Conservation (phyloP, 2,329 filamentous ascomycete species). For the Parastagonospora avenae region DNA sequence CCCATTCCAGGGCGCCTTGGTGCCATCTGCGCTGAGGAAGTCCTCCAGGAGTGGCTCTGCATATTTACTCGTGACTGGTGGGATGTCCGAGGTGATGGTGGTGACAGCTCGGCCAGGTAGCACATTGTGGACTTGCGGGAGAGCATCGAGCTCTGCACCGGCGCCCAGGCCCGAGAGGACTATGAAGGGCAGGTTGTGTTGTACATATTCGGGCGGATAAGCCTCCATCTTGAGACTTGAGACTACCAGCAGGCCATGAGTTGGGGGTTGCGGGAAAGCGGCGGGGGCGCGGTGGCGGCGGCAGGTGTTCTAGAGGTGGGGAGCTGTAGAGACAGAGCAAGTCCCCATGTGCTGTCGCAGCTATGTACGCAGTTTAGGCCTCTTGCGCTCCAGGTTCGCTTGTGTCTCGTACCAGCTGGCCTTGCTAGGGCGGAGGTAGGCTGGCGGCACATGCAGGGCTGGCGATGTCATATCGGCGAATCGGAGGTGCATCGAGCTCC, state of each 20-base stretch:
- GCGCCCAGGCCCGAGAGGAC: constrained; percentile 74
- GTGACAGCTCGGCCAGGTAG: constrained; percentile 56
- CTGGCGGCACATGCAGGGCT: too few relatives aligned
- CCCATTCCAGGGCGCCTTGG: constrained; percentile 69
- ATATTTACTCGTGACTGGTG: constrained; percentile 67
- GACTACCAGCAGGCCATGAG: constrained; percentile 37
- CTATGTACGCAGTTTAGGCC: too few relatives aligned
- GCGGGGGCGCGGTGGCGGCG: too few relatives aligned
- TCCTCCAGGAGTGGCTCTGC: constrained; percentile 69
- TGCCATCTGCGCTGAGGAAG: constrained; percentile 69
- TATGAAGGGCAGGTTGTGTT: constrained; percentile 85
- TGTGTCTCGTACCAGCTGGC: too few relatives aligned
- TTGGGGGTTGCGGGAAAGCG: background rate
- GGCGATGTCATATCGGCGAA: too few relatives aligned
- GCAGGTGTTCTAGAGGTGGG: too few relatives aligned
- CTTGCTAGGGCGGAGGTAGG: too few relatives aligned
- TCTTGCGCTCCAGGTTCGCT: too few relatives aligned
- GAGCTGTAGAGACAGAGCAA: too few relatives aligned
- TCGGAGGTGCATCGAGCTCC: too few relatives aligned
- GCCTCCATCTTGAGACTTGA: constrained; percentile 67
- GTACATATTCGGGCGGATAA: constrained; percentile 78
- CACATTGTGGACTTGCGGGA: constrained; percentile 52
- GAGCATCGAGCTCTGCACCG: constrained; percentile 37
- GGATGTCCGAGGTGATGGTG: constrained; percentile 72
- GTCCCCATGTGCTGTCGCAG: too few relatives aligned